Percentiles rank a stretch among this genome's conserved stretches.
Conservation (phyloP, 78 protist species). For the Guillardia theta region DNA sequence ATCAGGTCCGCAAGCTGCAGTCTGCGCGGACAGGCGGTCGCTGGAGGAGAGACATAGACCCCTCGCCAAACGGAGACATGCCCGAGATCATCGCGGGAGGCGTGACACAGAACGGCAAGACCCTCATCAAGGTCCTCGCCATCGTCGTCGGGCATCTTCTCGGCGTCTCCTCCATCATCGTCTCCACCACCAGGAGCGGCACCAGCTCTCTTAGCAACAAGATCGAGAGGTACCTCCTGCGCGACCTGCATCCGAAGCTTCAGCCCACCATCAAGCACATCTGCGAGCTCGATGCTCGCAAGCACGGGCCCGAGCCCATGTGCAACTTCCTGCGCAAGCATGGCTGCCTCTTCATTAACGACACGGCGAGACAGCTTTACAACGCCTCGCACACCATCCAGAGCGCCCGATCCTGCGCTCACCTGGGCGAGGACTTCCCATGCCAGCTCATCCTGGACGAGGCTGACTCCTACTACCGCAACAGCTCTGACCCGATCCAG, state of each 20-base stretch:
- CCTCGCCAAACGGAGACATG: no score
- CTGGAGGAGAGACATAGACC: no score
- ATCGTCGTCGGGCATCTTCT: background rate
- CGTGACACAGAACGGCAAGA: background rate
- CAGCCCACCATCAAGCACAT: no score
- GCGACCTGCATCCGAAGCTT: background rate
- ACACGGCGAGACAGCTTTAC: no score
- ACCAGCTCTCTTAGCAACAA: background rate
- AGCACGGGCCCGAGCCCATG: no score
- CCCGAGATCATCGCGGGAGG: background rate
- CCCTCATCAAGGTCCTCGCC: background rate
- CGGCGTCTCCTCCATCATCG: background rate
- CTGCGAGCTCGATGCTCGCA: no score
- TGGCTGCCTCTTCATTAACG: background rate
- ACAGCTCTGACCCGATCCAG: background rate
- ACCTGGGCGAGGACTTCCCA: background rate
- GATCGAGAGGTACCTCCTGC: background rate
- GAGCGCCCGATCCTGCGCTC: background rate
- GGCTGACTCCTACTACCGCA: background rate
- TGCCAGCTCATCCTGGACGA: background rate
- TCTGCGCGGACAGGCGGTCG: no score
- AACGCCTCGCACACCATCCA: no score
- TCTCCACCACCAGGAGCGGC: background rate
- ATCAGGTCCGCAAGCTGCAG: no score
- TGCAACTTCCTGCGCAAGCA: background rate